phyloP scores from a whole-genome alignment of 2,329 filamentous ascomycete species.

The Cryphonectria japonica region DNA sequence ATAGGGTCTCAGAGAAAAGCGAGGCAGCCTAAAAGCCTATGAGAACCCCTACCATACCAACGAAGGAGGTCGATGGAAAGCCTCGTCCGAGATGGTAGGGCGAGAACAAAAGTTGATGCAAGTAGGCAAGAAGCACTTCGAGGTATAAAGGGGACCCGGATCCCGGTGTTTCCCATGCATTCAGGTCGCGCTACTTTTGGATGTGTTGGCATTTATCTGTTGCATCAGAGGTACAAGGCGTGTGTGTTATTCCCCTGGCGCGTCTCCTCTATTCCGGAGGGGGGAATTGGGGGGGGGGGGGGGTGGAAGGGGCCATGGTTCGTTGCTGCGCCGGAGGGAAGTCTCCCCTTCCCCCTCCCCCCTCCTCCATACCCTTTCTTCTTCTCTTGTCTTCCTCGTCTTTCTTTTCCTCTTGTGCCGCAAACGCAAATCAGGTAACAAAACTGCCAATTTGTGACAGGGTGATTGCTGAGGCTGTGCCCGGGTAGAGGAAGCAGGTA shows the following conservation, averaged over 20 bases:
- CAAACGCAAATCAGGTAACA: neutral
- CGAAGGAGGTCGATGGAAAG: neutral
- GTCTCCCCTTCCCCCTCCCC: neutral
- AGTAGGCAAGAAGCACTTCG: conserved; percentile 6
- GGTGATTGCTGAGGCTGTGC: conserved; percentile 3
- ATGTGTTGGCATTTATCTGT: neutral
- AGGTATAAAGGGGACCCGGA: neutral
- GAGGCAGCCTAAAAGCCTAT: conserved; percentile 5
- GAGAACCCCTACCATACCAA: neutral
- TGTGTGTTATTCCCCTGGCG: neutral
- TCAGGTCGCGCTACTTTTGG: neutral
- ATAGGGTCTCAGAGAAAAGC: too few species aligned
- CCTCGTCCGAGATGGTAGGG: conserved; percentile 4
- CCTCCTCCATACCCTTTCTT: neutral
- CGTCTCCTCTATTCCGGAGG: neutral
- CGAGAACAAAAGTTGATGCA: neutral
- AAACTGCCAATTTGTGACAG: neutral
- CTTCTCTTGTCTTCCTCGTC: neutral
- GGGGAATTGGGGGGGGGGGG: too few species aligned
- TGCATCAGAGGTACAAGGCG: neutral
- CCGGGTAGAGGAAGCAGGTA: neutral
- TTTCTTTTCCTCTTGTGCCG: neutral
- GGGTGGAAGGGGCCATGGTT: neutral
- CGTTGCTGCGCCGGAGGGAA: neutral
- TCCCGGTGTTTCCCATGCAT: neutral